Percentiles rank a stretch among this genome's conserved stretches.
Evolutionary conservation across 2,329 filamentous ascomycete species (phyloP).

Genomic region (Blumeria graminis): DNA sequence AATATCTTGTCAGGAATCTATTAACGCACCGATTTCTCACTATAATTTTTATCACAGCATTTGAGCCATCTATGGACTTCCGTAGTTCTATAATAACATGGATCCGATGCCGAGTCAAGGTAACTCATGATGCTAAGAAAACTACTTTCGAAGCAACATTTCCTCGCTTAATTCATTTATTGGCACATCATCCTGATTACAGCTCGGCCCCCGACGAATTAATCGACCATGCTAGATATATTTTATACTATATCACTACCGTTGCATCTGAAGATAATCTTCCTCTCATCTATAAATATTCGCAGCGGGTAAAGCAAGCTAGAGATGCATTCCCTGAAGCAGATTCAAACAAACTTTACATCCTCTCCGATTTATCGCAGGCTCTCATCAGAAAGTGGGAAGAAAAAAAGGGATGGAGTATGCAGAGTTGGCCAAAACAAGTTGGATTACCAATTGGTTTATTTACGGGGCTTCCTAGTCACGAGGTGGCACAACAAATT

Average conservation of each 20-base stretch:
- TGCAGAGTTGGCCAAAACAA: conserved; percentile 64
- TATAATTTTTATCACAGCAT: conserved; percentile 72
- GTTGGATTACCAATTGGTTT: conserved; percentile 58
- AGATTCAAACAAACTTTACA: conserved; percentile 53
- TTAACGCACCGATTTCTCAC: conserved; percentile 63
- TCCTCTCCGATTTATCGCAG: conserved; percentile 70
- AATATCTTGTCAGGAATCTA: conserved; percentile 54
- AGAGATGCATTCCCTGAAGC: conserved; percentile 49
- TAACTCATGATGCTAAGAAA: conserved; percentile 33
- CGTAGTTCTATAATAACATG: conserved; percentile 61
- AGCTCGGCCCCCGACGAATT: conserved; percentile 40
- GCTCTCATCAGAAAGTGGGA: conserved; percentile 65
- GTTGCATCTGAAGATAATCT: conserved; percentile 74
- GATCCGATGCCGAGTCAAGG: conserved; percentile 57
- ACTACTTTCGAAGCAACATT: conserved; percentile 59
- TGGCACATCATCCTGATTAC: conserved; percentile 90
- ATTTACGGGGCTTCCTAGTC: conserved; percentile 50
- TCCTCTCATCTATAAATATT: conserved; percentile 71
- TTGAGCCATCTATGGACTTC: conserved; percentile 56
- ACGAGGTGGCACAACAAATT: conserved; percentile 60
- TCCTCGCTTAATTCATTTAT: conserved; percentile 58
- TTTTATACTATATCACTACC: conserved; percentile 66
- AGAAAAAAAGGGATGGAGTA: conserved; percentile 62
- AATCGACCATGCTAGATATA: conserved; percentile 64
- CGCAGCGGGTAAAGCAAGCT: conserved; percentile 78